These are phyloP conservation scores for Malus sylvestris DNA, from an alignment of 306 rosid species.

Conservation along the genomic window DNA sequence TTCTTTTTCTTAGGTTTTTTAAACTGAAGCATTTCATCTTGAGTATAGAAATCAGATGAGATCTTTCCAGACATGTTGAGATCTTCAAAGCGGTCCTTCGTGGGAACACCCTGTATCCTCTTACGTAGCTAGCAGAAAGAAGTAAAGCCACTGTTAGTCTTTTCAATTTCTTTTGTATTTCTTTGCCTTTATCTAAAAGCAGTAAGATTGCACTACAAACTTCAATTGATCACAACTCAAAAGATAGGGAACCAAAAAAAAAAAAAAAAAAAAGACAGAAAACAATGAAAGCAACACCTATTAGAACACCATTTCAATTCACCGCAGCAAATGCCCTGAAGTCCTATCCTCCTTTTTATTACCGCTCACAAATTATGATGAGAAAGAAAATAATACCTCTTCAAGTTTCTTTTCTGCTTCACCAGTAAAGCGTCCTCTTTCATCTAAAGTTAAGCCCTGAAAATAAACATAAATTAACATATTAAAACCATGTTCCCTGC, in stretches of 20 bases:
- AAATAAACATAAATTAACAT: slow-evolving; percentile 17
- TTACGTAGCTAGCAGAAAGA: slow-evolving; percentile 54
- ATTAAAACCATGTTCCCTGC: not conserved
- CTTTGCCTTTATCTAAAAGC: not conserved
- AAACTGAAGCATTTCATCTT: slow-evolving; percentile 78
- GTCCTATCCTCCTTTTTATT: slow-evolving; percentile 3
- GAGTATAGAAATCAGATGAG: slow-evolving; percentile 72
- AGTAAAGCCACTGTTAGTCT: not conserved
- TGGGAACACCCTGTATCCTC: slow-evolving; percentile 60
- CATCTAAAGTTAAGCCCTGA: slow-evolving; percentile 81
- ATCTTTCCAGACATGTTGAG: slow-evolving; percentile 57
- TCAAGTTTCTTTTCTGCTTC: slow-evolving; percentile 90
- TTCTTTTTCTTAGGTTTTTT: slow-evolving; percentile 95
- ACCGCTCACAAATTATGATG: not conserved
- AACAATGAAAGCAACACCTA: not conserved
- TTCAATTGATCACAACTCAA: not conserved
- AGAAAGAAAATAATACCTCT: slow-evolving; percentile 48
- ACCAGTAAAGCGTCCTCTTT: slow-evolving; percentile 57
- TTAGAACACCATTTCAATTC: not conserved
- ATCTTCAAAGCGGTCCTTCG: slow-evolving; percentile 49
- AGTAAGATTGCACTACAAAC: not conserved
- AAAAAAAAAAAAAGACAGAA: slow-evolving; percentile 1
- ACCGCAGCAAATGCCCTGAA: not conserved
- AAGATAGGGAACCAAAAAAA: not conserved
- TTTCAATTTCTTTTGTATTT: not conserved